Base-by-base conservation (phyloP, 176 grass and related monocot species). In the Ananas comosus region DNA sequence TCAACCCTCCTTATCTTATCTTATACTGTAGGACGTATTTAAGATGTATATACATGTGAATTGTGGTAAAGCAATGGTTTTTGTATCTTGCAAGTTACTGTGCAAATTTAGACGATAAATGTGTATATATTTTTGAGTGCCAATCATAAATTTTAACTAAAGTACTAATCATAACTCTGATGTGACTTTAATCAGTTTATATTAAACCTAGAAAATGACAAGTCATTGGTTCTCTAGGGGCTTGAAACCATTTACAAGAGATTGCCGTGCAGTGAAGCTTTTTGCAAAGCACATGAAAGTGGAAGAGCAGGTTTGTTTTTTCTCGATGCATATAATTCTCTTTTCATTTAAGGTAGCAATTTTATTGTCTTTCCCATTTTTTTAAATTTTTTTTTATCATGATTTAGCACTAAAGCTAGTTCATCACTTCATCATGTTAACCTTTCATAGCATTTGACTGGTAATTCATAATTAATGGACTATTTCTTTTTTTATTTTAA, bases 201-300 rank as follows among this genome's bases (percentile, higher is more conserved):
- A 18, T 61, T 61, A 19, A 18, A 61, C 16, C 21, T 22, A 17
- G 7, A 18, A 18, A 59, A 19, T 61, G 56, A 61, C 56, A 18
- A 76, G 74, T 8, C 25, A 9, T 77, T 80, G 74, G 22, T 19
- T 82, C 80, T 74, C n/a, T 61, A 96, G 93, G 80, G 89, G 89
- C 50, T 81, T 96, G 51, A 96, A 83, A 74, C 73, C 76, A 72
- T 90, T 96, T 51, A 90, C 93, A 63, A 85, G 70, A 72, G 81
- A 89, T 28, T 96, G 93, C 27, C 83, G 70, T 51, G 73, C 93
- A 69, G 86, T 81, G 51, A 96, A 96, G 71, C 93, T 96, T 79
- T 96, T 96, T 54, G 86, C 93, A 17, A 96, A 96, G 53, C 93
- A 97, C 77, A 69, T 97, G 77, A 97, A 92, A 80, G 86, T 87